Evolutionary conservation across 2,329 filamentous ascomycete genomes (phyloP).

Genomic region (Nemania diffusa): DNA sequence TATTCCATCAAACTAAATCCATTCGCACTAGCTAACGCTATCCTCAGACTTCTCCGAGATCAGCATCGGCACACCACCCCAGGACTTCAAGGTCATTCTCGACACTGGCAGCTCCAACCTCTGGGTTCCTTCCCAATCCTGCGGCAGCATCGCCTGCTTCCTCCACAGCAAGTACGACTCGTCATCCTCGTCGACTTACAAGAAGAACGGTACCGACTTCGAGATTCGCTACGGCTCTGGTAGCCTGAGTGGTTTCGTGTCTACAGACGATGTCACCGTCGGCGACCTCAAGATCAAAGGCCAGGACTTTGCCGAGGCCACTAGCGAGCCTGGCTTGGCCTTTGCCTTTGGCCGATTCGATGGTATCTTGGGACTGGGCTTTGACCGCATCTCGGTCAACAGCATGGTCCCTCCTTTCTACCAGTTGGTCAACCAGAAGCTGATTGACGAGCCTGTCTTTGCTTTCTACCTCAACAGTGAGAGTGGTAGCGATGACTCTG

Average conservation of each 20-base stretch:
- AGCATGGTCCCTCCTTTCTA: slow-evolving; percentile 95
- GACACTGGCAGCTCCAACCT: slow-evolving; percentile 99
- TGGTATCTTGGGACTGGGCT: slow-evolving; percentile 94
- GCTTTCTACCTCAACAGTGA: slow-evolving; percentile 92
- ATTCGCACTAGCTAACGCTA: slow-evolving; percentile 6
- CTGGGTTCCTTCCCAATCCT: slow-evolving; percentile 93
- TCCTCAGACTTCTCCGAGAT: slow-evolving; percentile 93
- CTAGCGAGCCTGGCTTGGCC: slow-evolving; percentile 91
- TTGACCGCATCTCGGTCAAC: slow-evolving; percentile 97
- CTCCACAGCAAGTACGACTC: slow-evolving; percentile 98
- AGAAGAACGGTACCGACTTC: slow-evolving; percentile 92
- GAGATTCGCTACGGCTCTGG: slow-evolving; percentile 97
- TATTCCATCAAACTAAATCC: neutral
- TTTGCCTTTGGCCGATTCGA: slow-evolving; percentile 99
- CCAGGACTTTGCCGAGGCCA: slow-evolving; percentile 97
- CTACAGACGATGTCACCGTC: slow-evolving; percentile 85
- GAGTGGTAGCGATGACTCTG: slow-evolving; percentile 76
- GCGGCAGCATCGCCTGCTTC: slow-evolving; percentile 97
- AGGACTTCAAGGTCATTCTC: slow-evolving; percentile 97
- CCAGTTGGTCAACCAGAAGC: slow-evolving; percentile 88
- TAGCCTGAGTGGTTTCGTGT: slow-evolving; percentile 92
- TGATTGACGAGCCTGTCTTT: slow-evolving; percentile 92
- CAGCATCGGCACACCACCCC: slow-evolving; percentile 87
- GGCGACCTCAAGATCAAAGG: slow-evolving; percentile 88
- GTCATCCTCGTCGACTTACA: slow-evolving; percentile 86